Base-by-base conservation (phyloP, 2,329 filamentous ascomycete genomes). In the Paraphoma chrysanthemicola region DNA sequence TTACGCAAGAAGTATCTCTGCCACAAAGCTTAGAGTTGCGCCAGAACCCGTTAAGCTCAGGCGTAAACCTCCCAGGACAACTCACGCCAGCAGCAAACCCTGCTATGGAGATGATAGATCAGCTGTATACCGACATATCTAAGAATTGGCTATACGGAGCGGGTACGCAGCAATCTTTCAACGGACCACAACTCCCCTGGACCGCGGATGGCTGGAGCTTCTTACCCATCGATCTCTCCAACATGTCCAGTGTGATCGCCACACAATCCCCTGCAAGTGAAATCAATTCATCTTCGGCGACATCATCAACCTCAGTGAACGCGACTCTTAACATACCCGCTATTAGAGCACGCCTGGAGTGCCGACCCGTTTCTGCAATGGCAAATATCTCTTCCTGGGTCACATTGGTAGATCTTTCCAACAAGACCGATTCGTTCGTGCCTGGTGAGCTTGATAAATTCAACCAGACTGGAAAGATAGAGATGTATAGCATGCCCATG, bases 121-220 rank as follows among this genome's bases (percentile, higher is more conserved):
- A 52, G 9, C 42, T 56, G n/a, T 59, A 44, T 18, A 36, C 43
- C n/a, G 45, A 59, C 29, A 23, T 56, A 10, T 38, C 57, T 16
- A 59, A 59, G 33, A 61, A 51, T 41, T 63, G 62, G 62, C 43
- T 65, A 1, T 57, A 56, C 17, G 52, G 51, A 33, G 62, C 64
- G 11, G 44, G 45, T 9, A 58, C 62, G 5, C 48, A 60, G 36
- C 33, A 56, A 0, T 55, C 58, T 7, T 38, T 64, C 14, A 59
- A 62, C 18, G 58, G 62, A 7, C 44, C 62, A 11, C 46, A 60
- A 33, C 59, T 55, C 2, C 28, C 57, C 2, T 67, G 64, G 63
- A 64, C 45, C 12, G 39, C 39, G 4, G 57, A 60, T 30, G 63
- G 48, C 29, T 68, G 63, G 64, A 63, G 49, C 23, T 63, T 65